Base-by-base conservation (phyloP, 2,329 filamentous ascomycete species). In the Calonectria pseudoturangicola region DNA sequence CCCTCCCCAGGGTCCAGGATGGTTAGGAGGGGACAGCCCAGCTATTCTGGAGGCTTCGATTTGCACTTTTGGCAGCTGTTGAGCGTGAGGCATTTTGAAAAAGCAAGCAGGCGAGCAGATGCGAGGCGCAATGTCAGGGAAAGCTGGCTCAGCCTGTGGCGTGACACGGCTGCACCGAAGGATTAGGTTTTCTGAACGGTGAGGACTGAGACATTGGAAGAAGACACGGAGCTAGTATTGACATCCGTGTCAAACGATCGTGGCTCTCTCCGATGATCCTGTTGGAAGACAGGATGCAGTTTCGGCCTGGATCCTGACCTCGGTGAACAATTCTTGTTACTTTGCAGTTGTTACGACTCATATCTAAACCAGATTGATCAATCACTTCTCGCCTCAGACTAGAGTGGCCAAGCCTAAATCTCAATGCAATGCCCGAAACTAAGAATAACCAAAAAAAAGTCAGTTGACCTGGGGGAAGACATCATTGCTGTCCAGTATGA, bases 21-120 rank as follows among this genome's bases (percentile, higher is more conserved):
- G 36, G 39, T 47, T 10, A 65, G 28, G 33, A 15, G 27, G 28
- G 21, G 39, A 36, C 7, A 50, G 6, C n/a, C 12, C 18, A 45
- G n/a, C 45, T 68, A 16, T 68, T 68, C 54, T 48, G 43, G 60
- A 65, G 27, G 60, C 48, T 70, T 70, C 39, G 68, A 43, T 62
- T 58, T 60, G 30, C 30, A 50, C n/a, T 36, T 54, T 56, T 50
- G 33, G 33, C 30, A 45, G 62, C 9, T 43, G 33, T n/a, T n/a
- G 28, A 39, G 54, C n/a, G 63, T 67, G 68, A 51, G 62, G 68
- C 18, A 54, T 66, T 71, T 71, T 62, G 62, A 60, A 60, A 60
- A 41, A 41, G 33, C 12, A 60, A 60, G 16, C 33, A 9, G 13
- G n/a, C 33, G 39, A 25, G 25, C 15, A 13, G 33, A 39, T 36